Percentiles rank a stretch among this genome's conserved stretches.
phyloP scores from a whole-genome alignment of 2,329 filamentous ascomycete genomes.

The Exophiala xenobiotica region DNA sequence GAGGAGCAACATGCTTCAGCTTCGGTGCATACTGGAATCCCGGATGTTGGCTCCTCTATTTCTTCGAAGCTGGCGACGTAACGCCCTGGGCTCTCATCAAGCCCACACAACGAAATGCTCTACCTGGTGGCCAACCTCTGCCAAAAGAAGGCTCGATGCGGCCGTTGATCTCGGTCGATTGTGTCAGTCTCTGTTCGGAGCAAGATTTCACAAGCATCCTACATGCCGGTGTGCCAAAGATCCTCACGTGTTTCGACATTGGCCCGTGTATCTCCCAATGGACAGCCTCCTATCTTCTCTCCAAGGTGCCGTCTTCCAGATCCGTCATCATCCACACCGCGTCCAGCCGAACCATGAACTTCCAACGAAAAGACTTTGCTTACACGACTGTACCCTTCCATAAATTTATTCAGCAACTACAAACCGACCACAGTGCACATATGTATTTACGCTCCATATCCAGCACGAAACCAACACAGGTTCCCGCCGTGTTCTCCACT shows the following conservation, averaged over 20 bases:
- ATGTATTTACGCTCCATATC: slow-evolving; percentile 81
- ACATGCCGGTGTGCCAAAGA: slow-evolving; percentile 57
- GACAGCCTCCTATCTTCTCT: slow-evolving; percentile 66
- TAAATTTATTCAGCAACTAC: slow-evolving; percentile 55
- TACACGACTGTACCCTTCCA: slow-evolving; percentile 70
- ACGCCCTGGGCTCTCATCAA: slow-evolving; percentile 38
- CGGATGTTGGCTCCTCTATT: slow-evolving; percentile 53
- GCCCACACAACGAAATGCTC: slow-evolving; percentile 18
- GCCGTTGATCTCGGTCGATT: slow-evolving; percentile 7
- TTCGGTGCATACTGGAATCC: slow-evolving; percentile 85
- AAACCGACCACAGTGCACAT: slow-evolving; percentile 58
- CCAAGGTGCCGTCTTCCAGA: slow-evolving; percentile 60
- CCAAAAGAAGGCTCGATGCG: slow-evolving; percentile 3
- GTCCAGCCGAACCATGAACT: slow-evolving; percentile 67
- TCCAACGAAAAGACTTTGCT: slow-evolving; percentile 77
- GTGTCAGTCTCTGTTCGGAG: slow-evolving; percentile 10
- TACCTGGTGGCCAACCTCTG: not conserved
- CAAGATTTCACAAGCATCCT: slow-evolving; percentile 59
- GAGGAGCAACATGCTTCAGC: slow-evolving; percentile 84
- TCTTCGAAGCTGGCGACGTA: slow-evolving; percentile 25
- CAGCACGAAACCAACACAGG: slow-evolving; percentile 63
- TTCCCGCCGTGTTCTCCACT: slow-evolving; percentile 65
- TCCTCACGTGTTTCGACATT: slow-evolving; percentile 66
- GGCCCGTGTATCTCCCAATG: slow-evolving; percentile 67
- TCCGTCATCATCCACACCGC: slow-evolving; percentile 73